phyloP scores from a whole-genome alignment of 805 yeast genomes.

The Candida namnaoensis region DNA sequence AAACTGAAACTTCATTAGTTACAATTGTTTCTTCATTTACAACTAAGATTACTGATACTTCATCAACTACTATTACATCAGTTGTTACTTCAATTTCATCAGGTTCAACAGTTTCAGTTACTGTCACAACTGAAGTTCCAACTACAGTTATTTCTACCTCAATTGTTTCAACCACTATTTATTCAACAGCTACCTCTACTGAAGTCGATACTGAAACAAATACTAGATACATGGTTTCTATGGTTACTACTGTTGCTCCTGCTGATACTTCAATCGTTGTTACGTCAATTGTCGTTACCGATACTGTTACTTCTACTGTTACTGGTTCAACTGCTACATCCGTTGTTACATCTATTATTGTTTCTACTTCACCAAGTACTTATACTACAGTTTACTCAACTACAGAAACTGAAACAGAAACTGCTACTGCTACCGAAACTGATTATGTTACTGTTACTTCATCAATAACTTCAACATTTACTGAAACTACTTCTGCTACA shows the following conservation, averaged over 20 bases:
- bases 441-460: not conserved
- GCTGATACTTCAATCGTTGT: too few species aligned
- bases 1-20: too few species aligned
- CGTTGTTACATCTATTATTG: not conserved
- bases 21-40: too few species aligned
- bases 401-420: not conserved
- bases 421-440: not conserved
- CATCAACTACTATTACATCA: not conserved
- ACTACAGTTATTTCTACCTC: not conserved
- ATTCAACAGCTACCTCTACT: not conserved
- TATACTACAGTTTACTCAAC: not conserved
- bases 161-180: not conserved
- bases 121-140: not conserved
- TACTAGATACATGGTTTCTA: too few species aligned
- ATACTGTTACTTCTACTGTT: not conserved
- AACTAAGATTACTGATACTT: too few species aligned
- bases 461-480: not conserved
- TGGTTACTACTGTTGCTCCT: too few species aligned
- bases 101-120: not conserved
- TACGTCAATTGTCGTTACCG: too few species aligned
- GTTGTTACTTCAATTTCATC: not conserved
- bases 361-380: not conserved
- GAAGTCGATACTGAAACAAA: too few species aligned
- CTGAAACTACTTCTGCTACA: not conserved
- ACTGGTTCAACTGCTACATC: not conserved